Conservation (phyloP, 1,284 basidiomycete species). For the Fomitopsis schrenkii region DNA sequence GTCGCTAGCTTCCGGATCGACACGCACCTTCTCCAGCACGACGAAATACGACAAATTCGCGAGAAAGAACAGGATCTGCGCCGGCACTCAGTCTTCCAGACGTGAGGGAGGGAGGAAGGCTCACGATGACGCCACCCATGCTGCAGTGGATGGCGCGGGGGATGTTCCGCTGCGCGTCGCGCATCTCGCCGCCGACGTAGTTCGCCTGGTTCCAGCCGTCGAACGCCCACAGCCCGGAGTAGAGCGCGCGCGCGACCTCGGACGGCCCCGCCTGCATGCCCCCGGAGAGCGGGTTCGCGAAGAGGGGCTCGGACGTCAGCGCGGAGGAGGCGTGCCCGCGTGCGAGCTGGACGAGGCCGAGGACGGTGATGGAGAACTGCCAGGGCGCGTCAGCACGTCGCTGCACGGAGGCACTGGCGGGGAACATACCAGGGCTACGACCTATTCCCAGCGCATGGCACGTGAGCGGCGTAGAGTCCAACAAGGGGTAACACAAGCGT, state of each 20-base stretch:
- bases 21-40: slow-evolving; percentile 73
- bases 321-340: slow-evolving; percentile 69
- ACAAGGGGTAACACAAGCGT: slow-evolving; percentile 7
- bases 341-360: slow-evolving; percentile 72
- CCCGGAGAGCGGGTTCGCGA: slow-evolving; percentile 31
- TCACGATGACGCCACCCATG: slow-evolving; percentile 73
- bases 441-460: slow-evolving; percentile 28
- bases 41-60: slow-evolving; percentile 92
- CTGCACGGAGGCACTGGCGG: background rate
- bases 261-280: slow-evolving; percentile 77
- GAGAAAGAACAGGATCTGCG: slow-evolving; percentile 68
- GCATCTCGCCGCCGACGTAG: slow-evolving; percentile 92
- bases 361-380: slow-evolving; percentile 66
- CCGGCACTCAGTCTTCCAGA: background rate
- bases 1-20: background rate
- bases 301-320: slow-evolving; percentile 58
- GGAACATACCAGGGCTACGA: slow-evolving; percentile 48
- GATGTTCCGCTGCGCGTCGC: slow-evolving; percentile 79
- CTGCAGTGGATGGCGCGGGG: slow-evolving; percentile 88
- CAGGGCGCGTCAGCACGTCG: background rate
- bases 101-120: slow-evolving; percentile 19
- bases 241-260: slow-evolving; percentile 88
- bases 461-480: background rate
- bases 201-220: slow-evolving; percentile 95
- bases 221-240: slow-evolving; percentile 94